phyloP scores from a whole-genome alignment of 208 protist genomes.

The Trypanosoma congolense region DNA sequence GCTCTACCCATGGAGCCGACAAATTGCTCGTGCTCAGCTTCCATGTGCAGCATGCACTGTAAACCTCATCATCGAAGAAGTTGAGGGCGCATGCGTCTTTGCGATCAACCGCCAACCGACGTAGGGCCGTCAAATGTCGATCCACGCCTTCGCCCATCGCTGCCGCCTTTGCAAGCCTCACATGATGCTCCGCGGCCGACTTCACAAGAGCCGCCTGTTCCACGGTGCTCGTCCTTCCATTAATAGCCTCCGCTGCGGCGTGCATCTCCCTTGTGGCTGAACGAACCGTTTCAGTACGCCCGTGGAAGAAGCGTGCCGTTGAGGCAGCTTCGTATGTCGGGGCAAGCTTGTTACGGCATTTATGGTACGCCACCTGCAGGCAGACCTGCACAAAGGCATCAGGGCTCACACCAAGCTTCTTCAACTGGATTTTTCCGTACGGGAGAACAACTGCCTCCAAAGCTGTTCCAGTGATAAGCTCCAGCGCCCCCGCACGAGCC shows the following conservation, averaged over 20 bases:
- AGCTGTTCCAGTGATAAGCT: slow-evolving; percentile 57
- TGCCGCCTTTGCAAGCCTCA: slow-evolving; percentile 40
- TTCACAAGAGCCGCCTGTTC: slow-evolving; percentile 44
- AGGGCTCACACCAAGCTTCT: slow-evolving; percentile 35
- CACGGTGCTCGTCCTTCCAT: slow-evolving; percentile 23
- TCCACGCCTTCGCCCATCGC: slow-evolving; percentile 78
- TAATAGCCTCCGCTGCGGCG: slow-evolving; percentile 41
- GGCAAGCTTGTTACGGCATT: slow-evolving; percentile 61
- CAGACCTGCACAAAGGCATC: slow-evolving; percentile 87
- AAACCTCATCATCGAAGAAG: slow-evolving; percentile 83
- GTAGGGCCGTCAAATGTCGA: slow-evolving; percentile 84
- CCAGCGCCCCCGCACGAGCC: slow-evolving; percentile 57
- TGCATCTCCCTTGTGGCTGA: slow-evolving; percentile 61
- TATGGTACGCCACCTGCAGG: slow-evolving; percentile 80
- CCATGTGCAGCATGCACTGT: slow-evolving; percentile 37
- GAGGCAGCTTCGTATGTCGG: slow-evolving; percentile 62
- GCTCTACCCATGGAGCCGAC: slow-evolving; percentile 63
- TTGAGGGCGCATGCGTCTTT: slow-evolving; percentile 58
- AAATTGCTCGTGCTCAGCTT: slow-evolving; percentile 65
- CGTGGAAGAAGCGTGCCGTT: slow-evolving; percentile 76
- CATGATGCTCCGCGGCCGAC: slow-evolving; percentile 48
- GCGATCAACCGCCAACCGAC: slow-evolving; percentile 56
- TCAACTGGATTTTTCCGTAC: slow-evolving; percentile 42
- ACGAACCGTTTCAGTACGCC: slow-evolving; percentile 76
- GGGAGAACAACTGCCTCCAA: slow-evolving; percentile 52